Conservation (phyloP, 768 basidiomycete species). For the Sistotremastrum suecicum region DNA sequence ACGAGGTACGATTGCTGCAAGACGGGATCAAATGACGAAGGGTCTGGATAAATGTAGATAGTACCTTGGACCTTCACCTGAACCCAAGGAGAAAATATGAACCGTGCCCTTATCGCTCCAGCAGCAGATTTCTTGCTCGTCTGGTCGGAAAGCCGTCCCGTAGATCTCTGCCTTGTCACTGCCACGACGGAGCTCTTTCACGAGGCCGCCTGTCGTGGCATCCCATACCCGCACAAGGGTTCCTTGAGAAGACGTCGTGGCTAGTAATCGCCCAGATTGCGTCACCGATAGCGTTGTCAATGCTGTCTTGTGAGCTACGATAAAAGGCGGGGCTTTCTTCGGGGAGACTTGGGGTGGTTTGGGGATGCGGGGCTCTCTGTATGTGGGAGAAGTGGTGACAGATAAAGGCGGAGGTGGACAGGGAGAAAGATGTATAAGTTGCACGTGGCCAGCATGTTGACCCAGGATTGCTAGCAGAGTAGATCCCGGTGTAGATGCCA, state of each 20-base stretch:
- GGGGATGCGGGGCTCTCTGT: constrained; percentile 23
- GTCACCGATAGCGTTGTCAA: constrained; percentile 68
- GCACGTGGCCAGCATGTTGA: constrained; percentile 77
- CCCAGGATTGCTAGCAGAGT: constrained; percentile 81
- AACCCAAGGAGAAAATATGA: constrained; percentile 65
- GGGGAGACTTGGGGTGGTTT: constrained; percentile 39
- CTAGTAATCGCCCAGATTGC: constrained; percentile 63
- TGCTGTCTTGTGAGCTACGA: constrained; percentile 70
- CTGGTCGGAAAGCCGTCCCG: constrained; percentile 75
- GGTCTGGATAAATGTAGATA: constrained; percentile 1
- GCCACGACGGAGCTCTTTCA: constrained; percentile 73
- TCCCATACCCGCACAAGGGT: constrained; percentile 88
- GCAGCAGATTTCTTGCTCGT: constrained; percentile 76
- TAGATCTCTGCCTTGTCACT: constrained; percentile 87
- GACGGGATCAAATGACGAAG: constrained; percentile 1
- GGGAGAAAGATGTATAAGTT: constrained; percentile 72
- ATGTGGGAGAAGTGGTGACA: constrained; percentile 38
- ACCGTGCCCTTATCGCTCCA: constrained; percentile 96
- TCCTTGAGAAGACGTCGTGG: constrained; percentile 72
- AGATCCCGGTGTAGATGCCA: constrained; percentile 64
- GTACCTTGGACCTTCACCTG: constrained; percentile 51
- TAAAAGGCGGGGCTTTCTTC: constrained; percentile 64
- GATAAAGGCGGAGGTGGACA: constrained; percentile 46
- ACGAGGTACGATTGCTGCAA: constrained; percentile 68
- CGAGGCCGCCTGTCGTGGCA: constrained; percentile 50